Base-by-base conservation (phyloP, 805 yeast species). In the Candida qinlingensis region DNA sequence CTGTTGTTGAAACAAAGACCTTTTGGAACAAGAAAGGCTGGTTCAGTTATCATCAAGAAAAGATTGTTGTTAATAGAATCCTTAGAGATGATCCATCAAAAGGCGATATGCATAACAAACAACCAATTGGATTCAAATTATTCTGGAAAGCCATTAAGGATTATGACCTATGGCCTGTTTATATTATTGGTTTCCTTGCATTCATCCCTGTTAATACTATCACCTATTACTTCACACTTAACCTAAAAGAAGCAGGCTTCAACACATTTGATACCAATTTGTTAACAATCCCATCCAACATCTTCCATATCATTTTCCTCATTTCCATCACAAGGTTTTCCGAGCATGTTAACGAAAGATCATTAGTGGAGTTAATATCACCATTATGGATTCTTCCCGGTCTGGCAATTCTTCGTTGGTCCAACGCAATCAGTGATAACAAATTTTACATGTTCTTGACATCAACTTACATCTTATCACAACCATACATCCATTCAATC, bases 61-160 rank as follows among this genome's bases (percentile, higher is more conserved):
- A 74, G 47, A 80, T 82, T 47, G 68, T 80, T 28, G 85, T 81
- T 44, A 81, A 80, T 59, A 68, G 80, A 49, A 70, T 82, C 3
- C 63, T 82, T 45, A 65, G 86, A 54, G 87, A 83, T 59, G 88
- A 82, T 56, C 87, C 87, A n/a, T 62, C 73, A 12, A 77, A 77
- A 65, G 85, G 87, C 12, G 85, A 80, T 52, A 80, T 81, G 86
- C 70, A 80, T 59, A 80, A 81, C 58, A 70, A 85, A 55, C 78
- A 80, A 55, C 76, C 81, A 3, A 50, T 81, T 12, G 63, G 70
- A 3, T 56, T 65, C 4, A 66, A 57, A 42, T 62, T 63, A 60
- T 47, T 82, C 13, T 63, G 67, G 60, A 52, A 62, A 29, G 66
- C 80, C 4, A 41, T 79, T 8, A 34, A 48, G 4, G 86, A 82